Evolutionary conservation across 441 rosid species (phyloP), one percentile per base, ranked within the genome.

Genomic region (Manihot esculenta): DNA sequence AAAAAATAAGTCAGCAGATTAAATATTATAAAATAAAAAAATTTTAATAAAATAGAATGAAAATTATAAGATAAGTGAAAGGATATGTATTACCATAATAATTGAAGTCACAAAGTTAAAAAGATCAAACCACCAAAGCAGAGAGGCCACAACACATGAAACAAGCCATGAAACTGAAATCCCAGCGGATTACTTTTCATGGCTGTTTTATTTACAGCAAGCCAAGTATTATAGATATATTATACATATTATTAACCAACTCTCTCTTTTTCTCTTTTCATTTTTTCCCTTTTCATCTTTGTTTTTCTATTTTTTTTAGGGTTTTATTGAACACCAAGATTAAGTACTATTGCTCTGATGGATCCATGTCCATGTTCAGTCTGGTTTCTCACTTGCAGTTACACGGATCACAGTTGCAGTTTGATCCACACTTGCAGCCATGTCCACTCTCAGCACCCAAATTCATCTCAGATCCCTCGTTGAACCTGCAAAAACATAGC

Each of bases 341-440:
- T 10, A 70, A 5, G 7, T 48, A 57, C 76, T 70, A 57, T 74
- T 70, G 74, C 73, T 62, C 68, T 74, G 50, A 18, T 57, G 61
- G 55, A 61, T 71, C 30, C 33, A 14, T 10, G 20, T 17, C 30
- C 51, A 58, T 10, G 20, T 20, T 24, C 51, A 53, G 49, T 42
- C 12, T 20, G 63, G 82, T 86, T 64, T 80, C 15, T 50, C 86
- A 85, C 73, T 89, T 84, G 75, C 99, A 92, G 71, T 3, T 77
- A 88, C 99, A 94, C 10, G 86, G 90, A 77, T 87, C 73, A 82
- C 99, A 94, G 75, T 68, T 83, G 91, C 99, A 92, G 87, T 72
- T 84, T 72, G 85, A 79, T 71, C 91, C 93, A 62, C 99, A 94
- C 80, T 88, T 89, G 92, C 95, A 88, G 53, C 74, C 91, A 75